Conservation (phyloP, 768 basidiomycete genomes). For the Lactarius psammicola region DNA sequence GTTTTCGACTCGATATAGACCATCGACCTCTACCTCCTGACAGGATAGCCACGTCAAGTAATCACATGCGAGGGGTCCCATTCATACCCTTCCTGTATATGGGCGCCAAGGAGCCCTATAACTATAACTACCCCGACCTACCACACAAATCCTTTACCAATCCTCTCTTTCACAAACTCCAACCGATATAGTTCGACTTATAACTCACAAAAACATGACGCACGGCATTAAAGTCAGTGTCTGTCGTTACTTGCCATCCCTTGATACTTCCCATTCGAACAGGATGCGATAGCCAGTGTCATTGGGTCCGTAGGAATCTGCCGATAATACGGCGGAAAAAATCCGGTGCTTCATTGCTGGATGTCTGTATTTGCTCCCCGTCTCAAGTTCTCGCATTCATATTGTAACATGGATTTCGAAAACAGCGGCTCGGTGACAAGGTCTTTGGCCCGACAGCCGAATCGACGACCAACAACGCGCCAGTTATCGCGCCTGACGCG, state of each 20-base stretch:
- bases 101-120: conserved; percentile 2
- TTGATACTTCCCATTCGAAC: neutral
- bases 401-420: neutral
- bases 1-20: neutral
- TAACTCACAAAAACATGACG: conserved; percentile 4
- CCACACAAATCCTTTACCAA: neutral
- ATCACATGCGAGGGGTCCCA: conserved; percentile 10
- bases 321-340: neutral
- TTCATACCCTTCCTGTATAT: neutral
- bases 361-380: conserved; percentile 4
- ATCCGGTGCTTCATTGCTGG: neutral
- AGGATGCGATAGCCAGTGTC: neutral
- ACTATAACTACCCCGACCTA: conserved; percentile 12
- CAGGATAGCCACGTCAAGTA: neutral
- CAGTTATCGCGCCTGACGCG: conserved; percentile 4
- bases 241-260: too few species aligned
- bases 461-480: neutral
- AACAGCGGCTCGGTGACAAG: conserved; percentile 12
- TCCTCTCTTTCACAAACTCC: neutral
- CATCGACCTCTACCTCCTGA: neutral
- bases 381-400: neutral
- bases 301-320: neutral
- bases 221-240: conserved; percentile 11
- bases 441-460: conserved; percentile 15
- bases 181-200: neutral